Conservation (phyloP, 805 yeast species). For the Nakazawaea holstii region DNA sequence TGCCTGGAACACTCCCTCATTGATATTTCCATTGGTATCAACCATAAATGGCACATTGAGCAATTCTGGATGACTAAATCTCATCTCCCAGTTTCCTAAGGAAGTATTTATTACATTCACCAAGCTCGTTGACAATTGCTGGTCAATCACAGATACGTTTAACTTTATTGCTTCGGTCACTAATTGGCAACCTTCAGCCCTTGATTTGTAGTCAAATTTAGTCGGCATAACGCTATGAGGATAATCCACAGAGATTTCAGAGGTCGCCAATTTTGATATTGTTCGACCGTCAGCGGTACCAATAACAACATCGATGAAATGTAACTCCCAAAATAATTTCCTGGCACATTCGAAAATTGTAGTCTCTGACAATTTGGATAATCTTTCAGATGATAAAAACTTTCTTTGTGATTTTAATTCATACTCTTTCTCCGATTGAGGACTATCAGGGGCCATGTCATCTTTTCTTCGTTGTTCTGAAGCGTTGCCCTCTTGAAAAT, state of each 20-base stretch:
- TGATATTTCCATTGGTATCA: conserved; percentile 36
- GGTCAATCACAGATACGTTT: conserved; percentile 38
- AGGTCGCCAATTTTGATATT: conserved; percentile 31
- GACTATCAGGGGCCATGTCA: conserved; percentile 14
- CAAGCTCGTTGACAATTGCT: conserved; percentile 30
- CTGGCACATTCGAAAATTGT: conserved; percentile 28
- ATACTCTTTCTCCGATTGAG: conserved; percentile 9
- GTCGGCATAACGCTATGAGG: conserved; percentile 31
- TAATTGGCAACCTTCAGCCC: conserved; percentile 40
- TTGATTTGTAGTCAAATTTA: conserved; percentile 40
- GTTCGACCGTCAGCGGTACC: conserved; percentile 51
- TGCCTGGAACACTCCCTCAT: conserved; percentile 51
- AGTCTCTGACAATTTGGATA: conserved; percentile 14
- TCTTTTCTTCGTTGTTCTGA: background rate
- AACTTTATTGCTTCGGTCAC: conserved; percentile 44
- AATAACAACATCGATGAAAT: conserved; percentile 45
- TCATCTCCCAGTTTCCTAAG: conserved; percentile 46
- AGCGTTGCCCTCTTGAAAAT: background rate
- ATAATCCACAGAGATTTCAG: conserved; percentile 29
- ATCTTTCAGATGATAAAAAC: conserved; percentile 1
- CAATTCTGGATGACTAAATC: conserved; percentile 36
- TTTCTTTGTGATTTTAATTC: background rate
- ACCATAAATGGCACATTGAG: conserved; percentile 38
- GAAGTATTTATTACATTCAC: conserved; percentile 37
- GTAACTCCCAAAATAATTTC: conserved; percentile 46